Percentiles rank a stretch among this genome's conserved stretches.
These are phyloP conservation scores for Orbilia brochopaga DNA, from an alignment of 2,329 filamentous ascomycete genomes.

Conservation along the genomic window DNA sequence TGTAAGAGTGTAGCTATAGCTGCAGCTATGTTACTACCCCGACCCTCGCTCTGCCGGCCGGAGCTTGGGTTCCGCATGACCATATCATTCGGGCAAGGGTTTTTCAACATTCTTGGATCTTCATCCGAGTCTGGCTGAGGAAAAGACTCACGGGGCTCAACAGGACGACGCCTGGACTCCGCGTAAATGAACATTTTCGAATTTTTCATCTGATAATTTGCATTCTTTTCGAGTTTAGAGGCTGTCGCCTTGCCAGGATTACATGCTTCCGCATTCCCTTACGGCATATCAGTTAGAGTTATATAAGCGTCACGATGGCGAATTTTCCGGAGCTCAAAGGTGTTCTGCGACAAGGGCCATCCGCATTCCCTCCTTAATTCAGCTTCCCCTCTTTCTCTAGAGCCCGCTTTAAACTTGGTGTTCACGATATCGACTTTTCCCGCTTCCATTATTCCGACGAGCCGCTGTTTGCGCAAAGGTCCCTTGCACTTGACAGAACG, in stretches of 20 bases:
- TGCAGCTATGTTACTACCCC: constrained; percentile 40
- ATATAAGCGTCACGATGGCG: constrained; percentile 46
- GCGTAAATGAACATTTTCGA: neutral
- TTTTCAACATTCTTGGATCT: constrained; percentile 33
- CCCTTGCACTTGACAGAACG: neutral
- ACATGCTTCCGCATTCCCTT: constrained; percentile 12
- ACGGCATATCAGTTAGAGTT: neutral
- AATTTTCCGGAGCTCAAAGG: constrained; percentile 40
- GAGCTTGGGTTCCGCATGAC: constrained; percentile 50
- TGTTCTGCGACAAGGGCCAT: constrained; percentile 41
- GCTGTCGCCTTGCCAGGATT: constrained; percentile 21
- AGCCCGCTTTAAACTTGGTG: constrained; percentile 37
- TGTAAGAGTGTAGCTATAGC: constrained; percentile 27
- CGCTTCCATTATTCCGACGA: constrained; percentile 5
- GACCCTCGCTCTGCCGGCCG: constrained; percentile 13
- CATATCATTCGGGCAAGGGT: constrained; percentile 47
- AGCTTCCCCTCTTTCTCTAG: constrained; percentile 33
- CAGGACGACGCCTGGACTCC: constrained; percentile 8
- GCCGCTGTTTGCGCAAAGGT: neutral
- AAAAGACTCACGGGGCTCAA: constrained; percentile 41
- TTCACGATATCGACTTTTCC: neutral
- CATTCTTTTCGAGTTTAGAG: constrained; percentile 18
- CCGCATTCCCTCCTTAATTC: constrained; percentile 16
- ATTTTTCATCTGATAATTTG: constrained; percentile 48
- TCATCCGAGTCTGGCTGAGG: constrained; percentile 13